Conservation (phyloP, 768 basidiomycete genomes). For the Pleurotus citrinopileatus region DNA sequence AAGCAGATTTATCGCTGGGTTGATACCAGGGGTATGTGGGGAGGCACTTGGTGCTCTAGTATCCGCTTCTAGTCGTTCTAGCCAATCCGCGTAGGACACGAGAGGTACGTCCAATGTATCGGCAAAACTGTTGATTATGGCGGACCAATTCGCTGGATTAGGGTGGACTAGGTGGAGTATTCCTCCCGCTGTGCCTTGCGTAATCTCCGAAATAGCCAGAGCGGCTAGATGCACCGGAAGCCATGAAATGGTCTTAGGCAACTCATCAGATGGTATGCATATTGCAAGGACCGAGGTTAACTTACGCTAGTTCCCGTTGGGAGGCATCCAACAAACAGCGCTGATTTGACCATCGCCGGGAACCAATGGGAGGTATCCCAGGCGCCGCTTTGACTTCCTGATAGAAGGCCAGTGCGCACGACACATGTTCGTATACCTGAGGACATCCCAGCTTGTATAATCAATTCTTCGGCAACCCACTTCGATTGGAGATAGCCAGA, state of each 20-base stretch:
- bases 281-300: background rate
- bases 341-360: conserved; percentile 30
- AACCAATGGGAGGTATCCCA: conserved; percentile 42
- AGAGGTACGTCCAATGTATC: conserved; percentile 21
- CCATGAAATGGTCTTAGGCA: conserved; percentile 21
- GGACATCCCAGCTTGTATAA: conserved; percentile 23
- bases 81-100: conserved; percentile 29
- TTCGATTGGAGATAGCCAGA: conserved; percentile 38
- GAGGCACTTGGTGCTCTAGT: background rate
- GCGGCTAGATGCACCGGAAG: conserved; percentile 26
- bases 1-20: background rate
- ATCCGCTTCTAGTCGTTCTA: conserved; percentile 19
- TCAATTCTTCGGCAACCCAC: conserved; percentile 38
- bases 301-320: conserved; percentile 28
- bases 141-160: conserved; percentile 23
- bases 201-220: conserved; percentile 26
- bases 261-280: background rate
- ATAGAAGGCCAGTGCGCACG: conserved; percentile 36
- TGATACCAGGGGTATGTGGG: background rate
- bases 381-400: conserved; percentile 29
- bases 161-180: conserved; percentile 29
- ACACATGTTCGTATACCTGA: conserved; percentile 26
- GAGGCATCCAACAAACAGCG: conserved; percentile 22
- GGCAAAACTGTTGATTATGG: conserved; percentile 17
- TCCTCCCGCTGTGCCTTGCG: conserved; percentile 8